These are phyloP conservation scores for Coemansia sp. DNA, from an alignment of 192 early-diverging fungal genomes.

Conservation along the genomic window DNA sequence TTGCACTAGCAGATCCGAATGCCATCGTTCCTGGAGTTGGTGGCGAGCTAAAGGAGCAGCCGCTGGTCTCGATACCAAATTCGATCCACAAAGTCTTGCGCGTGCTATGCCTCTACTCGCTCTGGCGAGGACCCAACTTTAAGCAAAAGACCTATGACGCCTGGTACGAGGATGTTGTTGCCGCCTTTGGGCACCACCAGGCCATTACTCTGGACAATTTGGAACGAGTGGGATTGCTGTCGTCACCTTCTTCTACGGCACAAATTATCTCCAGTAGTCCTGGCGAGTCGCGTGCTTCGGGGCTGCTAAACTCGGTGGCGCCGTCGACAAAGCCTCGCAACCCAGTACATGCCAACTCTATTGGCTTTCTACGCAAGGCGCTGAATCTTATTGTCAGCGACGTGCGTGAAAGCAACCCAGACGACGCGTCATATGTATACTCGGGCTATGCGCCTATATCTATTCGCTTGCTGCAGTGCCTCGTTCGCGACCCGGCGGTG, in stretches of 20 bases:
- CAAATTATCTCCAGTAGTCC: neutral
- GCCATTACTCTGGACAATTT: slow-evolving; percentile 85
- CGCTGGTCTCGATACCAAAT: slow-evolving; percentile 25
- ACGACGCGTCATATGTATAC: slow-evolving; percentile 91
- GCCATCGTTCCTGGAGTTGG: slow-evolving; percentile 58
- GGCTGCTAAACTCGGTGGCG: slow-evolving; percentile 18
- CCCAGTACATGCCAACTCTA: slow-evolving; percentile 31
- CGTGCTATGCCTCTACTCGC: slow-evolving; percentile 80
- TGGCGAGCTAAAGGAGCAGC: slow-evolving; percentile 20
- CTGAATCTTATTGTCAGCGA: slow-evolving; percentile 86
- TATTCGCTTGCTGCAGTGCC: slow-evolving; percentile 86
- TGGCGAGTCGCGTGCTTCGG: neutral
- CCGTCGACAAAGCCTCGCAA: slow-evolving; percentile 34
- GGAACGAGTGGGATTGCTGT: slow-evolving; percentile 62
- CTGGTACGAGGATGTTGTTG: slow-evolving; percentile 80
- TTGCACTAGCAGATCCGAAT: slow-evolving; percentile 84
- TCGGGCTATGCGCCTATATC: slow-evolving; percentile 92
- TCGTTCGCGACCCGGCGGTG: slow-evolving; percentile 56
- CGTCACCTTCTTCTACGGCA: slow-evolving; percentile 58
- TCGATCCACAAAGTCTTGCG: slow-evolving; percentile 69
- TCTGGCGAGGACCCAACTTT: slow-evolving; percentile 73
- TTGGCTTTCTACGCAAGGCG: slow-evolving; percentile 62
- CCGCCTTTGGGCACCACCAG: slow-evolving; percentile 93
- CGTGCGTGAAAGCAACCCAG: slow-evolving; percentile 79
- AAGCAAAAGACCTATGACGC: slow-evolving; percentile 84